Evolutionary conservation across 2,329 filamentous ascomycete genomes (phyloP).

Genomic region (Colletotrichum lentis): DNA sequence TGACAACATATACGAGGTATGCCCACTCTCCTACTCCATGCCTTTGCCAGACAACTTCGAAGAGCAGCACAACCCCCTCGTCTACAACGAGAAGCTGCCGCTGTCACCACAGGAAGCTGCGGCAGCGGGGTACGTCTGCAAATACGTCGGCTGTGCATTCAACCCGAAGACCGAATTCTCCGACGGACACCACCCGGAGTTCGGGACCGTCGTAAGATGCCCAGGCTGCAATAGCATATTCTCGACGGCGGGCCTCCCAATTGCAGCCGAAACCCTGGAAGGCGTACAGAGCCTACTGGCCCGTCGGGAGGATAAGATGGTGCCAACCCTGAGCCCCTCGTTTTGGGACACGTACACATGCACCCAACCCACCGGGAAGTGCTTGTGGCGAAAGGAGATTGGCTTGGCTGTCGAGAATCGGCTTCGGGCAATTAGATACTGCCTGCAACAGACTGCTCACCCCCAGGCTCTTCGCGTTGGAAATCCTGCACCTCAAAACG

Average conservation of each 20-base stretch:
- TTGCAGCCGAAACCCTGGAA: background rate
- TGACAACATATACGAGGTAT: background rate
- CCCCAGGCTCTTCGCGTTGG: background rate
- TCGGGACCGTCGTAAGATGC: background rate
- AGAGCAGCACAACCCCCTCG: background rate
- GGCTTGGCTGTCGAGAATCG: background rate
- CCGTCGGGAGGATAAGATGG: conserved; percentile 33
- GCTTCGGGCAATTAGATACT: background rate
- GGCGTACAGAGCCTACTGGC: background rate
- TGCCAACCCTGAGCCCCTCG: conserved; percentile 34
- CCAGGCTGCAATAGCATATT: conserved; percentile 22
- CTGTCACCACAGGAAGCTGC: background rate
- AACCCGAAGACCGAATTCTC: background rate
- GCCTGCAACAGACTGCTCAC: background rate
- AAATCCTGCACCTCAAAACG: background rate
- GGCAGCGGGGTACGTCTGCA: background rate
- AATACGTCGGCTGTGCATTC: conserved; percentile 1
- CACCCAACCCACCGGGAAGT: background rate
- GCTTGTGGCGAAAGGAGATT: conserved; percentile 11
- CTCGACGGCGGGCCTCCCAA: background rate
- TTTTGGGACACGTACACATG: conserved; percentile 20
- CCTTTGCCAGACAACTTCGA: background rate
- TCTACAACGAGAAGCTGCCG: background rate
- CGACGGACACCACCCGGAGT: background rate
- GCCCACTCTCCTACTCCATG: background rate